phyloP scores from a whole-genome alignment of 2,329 filamentous ascomycete species.

The Fusarium sambucinum region DNA sequence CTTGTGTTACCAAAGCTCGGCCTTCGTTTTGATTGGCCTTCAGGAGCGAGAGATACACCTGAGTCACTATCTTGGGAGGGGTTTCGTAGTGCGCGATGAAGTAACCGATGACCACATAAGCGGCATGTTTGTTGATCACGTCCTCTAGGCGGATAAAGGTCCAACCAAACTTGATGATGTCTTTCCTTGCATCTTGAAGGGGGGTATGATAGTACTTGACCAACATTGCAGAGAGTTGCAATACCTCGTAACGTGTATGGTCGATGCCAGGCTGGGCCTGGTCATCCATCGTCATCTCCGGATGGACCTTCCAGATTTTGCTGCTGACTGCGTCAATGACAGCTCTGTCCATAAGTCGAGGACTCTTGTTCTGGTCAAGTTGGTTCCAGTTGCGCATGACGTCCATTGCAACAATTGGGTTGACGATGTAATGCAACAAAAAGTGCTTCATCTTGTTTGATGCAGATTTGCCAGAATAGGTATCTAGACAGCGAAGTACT shows the following conservation, averaged over 20 bases:
- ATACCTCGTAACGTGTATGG: slow-evolving; percentile 93
- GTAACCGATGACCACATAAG: slow-evolving; percentile 96
- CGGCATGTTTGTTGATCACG: slow-evolving; percentile 98
- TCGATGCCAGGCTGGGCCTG: slow-evolving; percentile 87
- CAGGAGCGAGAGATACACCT: slow-evolving; percentile 92
- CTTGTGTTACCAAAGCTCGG: slow-evolving; percentile 90
- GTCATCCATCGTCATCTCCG: slow-evolving; percentile 86
- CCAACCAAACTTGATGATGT: slow-evolving; percentile 99
- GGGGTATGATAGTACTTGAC: slow-evolving; percentile 94
- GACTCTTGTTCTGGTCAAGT: slow-evolving; percentile 66
- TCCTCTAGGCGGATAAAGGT: slow-evolving; percentile 98
- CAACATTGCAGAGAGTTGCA: slow-evolving; percentile 93
- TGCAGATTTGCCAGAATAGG: slow-evolving; percentile 82
- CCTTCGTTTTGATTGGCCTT: slow-evolving; percentile 97
- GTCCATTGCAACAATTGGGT: slow-evolving; percentile 96
- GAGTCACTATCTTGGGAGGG: slow-evolving; percentile 92
- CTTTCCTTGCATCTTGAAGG: slow-evolving; percentile 91
- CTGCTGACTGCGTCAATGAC: slow-evolving; percentile 92
- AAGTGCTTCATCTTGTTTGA: slow-evolving; percentile 95
- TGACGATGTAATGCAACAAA: slow-evolving; percentile 89
- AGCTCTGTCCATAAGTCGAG: slow-evolving; percentile 83
- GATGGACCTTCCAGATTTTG: slow-evolving; percentile 92
- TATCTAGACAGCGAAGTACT: slow-evolving; percentile 86
- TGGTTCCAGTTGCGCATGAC: slow-evolving; percentile 84
- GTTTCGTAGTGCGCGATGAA: slow-evolving; percentile 98